Base-by-base conservation (phyloP, 2,329 filamentous ascomycete genomes). In the Pyrenophora graminea region DNA sequence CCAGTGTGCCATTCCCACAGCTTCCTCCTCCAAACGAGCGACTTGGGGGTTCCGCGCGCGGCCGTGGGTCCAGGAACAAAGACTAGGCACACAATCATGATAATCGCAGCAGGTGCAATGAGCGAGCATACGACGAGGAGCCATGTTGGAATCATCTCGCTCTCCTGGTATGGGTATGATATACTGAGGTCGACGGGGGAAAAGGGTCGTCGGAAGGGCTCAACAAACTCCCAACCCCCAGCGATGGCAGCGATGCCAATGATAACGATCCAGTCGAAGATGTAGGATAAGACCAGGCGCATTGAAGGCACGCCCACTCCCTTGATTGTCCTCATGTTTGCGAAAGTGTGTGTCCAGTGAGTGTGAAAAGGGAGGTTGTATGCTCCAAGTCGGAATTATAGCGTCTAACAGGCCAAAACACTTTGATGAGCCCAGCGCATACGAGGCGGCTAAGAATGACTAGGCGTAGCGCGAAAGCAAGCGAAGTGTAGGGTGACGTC, bases 1-100 rank as follows among this genome's bases (percentile, higher is more conserved):
- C 90, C 91, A 2, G 85, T 85, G 69, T 97, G 91, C 71, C 90
- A 85, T 72, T 97, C 92, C 91, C 93, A 97, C 1, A 96, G 72
- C 75, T 94, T 96, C 59, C 90, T 83, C 68, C 83, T 84, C 86
- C 90, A 91, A 38, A 92, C 79, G 46, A 90, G 74, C 3, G 80
- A 73, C 57, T 80, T 81, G 1, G 89, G 85, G 0, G 87, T 86
- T 17, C 81, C 80, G 36, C 78, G 79, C 13, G 83, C 81, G 1
- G 87, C 85, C 1, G 85, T 86, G 5, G 83, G 81, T 3, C 89
- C 90, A 1, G 91, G 91, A 1, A 94, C 85, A 60, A 93, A 74
- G 8, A 84, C 52, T 13, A 95, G 73, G 34, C 84, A 84, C 50
- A 93, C 81, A 45, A 91, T 32, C 44, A 88, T 72, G 62, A 96